A percentile compares a stretch with the other conserved stretches of the same genome.
phyloP scores from a whole-genome alignment of 306 rosid genomes.

The Cyclanthera cordifolia region DNA sequence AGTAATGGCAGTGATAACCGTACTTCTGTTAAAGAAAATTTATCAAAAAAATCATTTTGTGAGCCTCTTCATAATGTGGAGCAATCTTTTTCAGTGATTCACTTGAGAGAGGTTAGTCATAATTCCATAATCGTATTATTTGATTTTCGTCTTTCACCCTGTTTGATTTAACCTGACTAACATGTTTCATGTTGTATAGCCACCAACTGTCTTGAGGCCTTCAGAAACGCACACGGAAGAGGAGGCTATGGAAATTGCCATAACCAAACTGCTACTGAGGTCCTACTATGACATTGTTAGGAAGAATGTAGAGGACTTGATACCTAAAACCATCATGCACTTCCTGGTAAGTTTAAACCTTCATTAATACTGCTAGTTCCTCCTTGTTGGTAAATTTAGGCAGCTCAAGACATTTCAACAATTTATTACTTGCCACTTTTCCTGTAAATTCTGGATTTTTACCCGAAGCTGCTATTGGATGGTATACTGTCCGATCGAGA shows the following conservation, averaged over 20 bases:
- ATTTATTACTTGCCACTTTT: too few species aligned
- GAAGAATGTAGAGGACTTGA: conserved; percentile 70
- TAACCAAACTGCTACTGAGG: conserved; percentile 66
- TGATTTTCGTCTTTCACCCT: background rate
- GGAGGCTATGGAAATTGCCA: conserved; percentile 62
- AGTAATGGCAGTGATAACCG: conserved; percentile 58
- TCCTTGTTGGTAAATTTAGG: too few species aligned
- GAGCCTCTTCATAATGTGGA: conserved; percentile 59
- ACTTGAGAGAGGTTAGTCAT: conserved; percentile 66
- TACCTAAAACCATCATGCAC: conserved; percentile 96
- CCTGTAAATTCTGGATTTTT: too few species aligned
- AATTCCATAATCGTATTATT: background rate
- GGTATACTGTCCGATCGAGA: too few species aligned
- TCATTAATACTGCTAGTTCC: background rate
- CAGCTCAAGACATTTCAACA: too few species aligned
- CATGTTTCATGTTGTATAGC: conserved; percentile 34
- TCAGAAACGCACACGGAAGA: conserved; percentile 73
- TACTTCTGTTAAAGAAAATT: conserved; percentile 40
- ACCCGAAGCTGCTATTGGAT: too few species aligned
- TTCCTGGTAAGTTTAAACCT: conserved; percentile 59
- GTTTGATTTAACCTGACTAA: conserved; percentile 14
- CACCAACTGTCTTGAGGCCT: conserved; percentile 85
- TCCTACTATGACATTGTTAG: conserved; percentile 94
- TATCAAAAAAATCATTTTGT: conserved; percentile 29
- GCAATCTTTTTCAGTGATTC: conserved; percentile 62